phyloP scores from a whole-genome alignment of 805 yeast genomes.

The Diddensiella santjacobensis region DNA sequence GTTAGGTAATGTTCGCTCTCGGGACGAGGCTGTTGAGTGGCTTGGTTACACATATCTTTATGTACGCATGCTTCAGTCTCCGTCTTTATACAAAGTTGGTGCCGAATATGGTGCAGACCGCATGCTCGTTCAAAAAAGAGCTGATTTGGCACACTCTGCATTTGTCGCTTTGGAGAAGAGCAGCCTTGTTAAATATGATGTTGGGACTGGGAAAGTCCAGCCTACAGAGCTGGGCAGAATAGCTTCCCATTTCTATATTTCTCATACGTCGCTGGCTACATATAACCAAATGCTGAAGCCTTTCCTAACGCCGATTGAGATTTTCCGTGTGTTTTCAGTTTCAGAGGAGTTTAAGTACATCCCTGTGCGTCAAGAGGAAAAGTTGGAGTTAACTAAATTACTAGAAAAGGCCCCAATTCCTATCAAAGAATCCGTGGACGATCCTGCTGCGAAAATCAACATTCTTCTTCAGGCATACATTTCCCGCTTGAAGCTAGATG shows the following conservation, averaged over 20 bases:
- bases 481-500: slow-evolving; percentile 71
- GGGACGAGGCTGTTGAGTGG: slow-evolving; percentile 77
- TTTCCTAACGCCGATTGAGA: slow-evolving; percentile 63
- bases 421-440: slow-evolving; percentile 63
- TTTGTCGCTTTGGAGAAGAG: slow-evolving; percentile 52
- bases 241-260: slow-evolving; percentile 82
- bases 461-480: slow-evolving; percentile 81
- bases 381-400: slow-evolving; percentile 62
- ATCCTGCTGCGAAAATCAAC: slow-evolving; percentile 73
- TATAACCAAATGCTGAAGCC: slow-evolving; percentile 64
- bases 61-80: slow-evolving; percentile 72
- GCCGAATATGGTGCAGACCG: slow-evolving; percentile 46
- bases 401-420: slow-evolving; percentile 82
- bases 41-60: slow-evolving; percentile 71
- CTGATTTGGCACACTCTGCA: slow-evolving; percentile 75
- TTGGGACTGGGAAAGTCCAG: slow-evolving; percentile 43
- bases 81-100: slow-evolving; percentile 72
- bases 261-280: slow-evolving; percentile 63
- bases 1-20: slow-evolving; percentile 55
- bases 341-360: slow-evolving; percentile 84
- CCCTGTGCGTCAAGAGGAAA: slow-evolving; percentile 85
- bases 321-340: slow-evolving; percentile 69
- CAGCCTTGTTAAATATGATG: slow-evolving; percentile 59
- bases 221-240: slow-evolving; percentile 75
- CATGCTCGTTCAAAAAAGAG: slow-evolving; percentile 48